These are phyloP conservation scores for Rubia tinctorum DNA, from an alignment of 305 asterid species.

Conservation along the genomic window DNA sequence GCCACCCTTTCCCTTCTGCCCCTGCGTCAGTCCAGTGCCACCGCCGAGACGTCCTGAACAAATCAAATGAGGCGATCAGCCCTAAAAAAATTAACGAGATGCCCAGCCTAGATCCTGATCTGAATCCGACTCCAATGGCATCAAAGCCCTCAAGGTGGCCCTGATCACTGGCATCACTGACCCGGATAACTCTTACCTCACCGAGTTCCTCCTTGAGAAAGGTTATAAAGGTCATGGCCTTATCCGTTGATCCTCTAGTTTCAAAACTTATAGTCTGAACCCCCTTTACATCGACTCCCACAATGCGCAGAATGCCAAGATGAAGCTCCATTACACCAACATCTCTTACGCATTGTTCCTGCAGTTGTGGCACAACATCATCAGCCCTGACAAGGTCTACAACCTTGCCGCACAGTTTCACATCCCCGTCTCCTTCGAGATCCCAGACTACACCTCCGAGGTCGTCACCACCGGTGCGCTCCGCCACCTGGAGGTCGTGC, in stretches of 20 bases:
- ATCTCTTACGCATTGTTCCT: conserved; percentile 95
- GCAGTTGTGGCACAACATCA: conserved; percentile 91
- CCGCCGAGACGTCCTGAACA: too few species aligned
- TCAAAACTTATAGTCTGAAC: conserved; percentile 97
- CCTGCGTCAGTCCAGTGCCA: too few species aligned
- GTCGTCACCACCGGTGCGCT: conserved; percentile 97
- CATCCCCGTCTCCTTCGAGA: conserved; percentile 96
- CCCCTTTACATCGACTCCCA: conserved; percentile 97
- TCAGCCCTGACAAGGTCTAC: conserved; percentile 91
- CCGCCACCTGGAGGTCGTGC: conserved; percentile 86
- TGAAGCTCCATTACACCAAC: conserved; percentile 98
- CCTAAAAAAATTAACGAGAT: too few species aligned
- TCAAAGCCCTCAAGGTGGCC: conserved; percentile 42
- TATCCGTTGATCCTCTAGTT: conserved; percentile 90
- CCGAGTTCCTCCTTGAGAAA: conserved; percentile 72
- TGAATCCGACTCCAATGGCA: conserved; percentile 30
- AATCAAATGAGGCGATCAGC: too few species aligned
- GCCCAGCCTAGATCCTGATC: conserved; percentile 22
- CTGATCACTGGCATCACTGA: conserved; percentile 97
- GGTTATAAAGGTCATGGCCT: conserved; percentile 94
- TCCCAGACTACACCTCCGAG: conserved; percentile 96
- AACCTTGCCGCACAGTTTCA: conserved; percentile 98
- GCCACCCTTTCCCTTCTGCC: too few species aligned
- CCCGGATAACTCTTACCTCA: conserved; percentile 93
- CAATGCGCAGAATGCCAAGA: conserved; percentile 72